Evolutionary conservation across 2,329 filamentous ascomycete genomes (phyloP), one percentile per base, ranked within the genome.

Genomic region (Pseudogymnoascus sp.): DNA sequence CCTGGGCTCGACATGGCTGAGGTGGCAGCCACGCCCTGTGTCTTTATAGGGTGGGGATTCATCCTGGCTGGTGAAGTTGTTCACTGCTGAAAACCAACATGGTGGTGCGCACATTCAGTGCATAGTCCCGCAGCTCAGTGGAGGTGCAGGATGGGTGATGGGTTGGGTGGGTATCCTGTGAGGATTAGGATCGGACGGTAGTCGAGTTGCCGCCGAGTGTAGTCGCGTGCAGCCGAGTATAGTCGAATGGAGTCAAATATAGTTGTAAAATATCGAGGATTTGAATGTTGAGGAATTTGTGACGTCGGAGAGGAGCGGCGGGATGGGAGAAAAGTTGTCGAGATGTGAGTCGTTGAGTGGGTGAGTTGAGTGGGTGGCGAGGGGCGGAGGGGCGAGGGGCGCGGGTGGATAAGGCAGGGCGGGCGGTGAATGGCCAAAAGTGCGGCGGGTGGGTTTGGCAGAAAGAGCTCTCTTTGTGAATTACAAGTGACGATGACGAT

Each of bases 1-100:
- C 83, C 83, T 0, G 83, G 81, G 28, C 83, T 86, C 59, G 83
- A 83, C 62, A 79, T 76, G 22, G 83, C 82, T 9, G 84, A 85
- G 74, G 78, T 84, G 69, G 72, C 76, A 63, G 80, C 76, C 20
- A 67, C 68, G 63, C 64, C 50, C 61, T 41, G 25, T 59, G 60
- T 61, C 61, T 61, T 63, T 60, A 35, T 58, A 38, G 57, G 32
- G 57, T 58, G 18, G 16, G 63, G 60, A 68, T 73, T 70, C 70
- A 72, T 61, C 41, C 32, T 61, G 59, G 43, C 28, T 57, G 59
- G 32, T 61, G 59, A 57, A 35, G 58, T 58, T 58, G 57, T 38
- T 35, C 57, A 39, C 57, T 58, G 32, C 57, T 58, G 32, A 35
- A 35, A 35, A 25, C 57, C 57, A 58, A 58, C 57, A 58, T 58